Evolutionary conservation across 306 rosid species (phyloP), one percentile per base, ranked within the genome.

Genomic region (Pachyrhizus erosus): DNA sequence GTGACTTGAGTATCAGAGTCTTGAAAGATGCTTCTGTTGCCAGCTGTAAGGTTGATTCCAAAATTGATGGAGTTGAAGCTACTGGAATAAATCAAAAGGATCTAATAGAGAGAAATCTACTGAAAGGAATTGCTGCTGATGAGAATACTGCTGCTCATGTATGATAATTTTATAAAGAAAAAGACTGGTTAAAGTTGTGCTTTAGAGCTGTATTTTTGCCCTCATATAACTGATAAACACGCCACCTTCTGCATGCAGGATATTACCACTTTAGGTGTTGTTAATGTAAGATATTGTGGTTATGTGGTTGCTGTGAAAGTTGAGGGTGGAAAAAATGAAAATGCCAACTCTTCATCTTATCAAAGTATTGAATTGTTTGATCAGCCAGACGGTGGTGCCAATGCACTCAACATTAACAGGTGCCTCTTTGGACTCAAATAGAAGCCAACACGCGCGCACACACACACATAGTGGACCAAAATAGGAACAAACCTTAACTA

Each of bases 51-150:
- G 89, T 88, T 54, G 97, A 90, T 82, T 88, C 97, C 24, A 92
- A n/a, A 83, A 92, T 90, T 51, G 94, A 92, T 75, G 97, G 97
- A 72, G 75, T 88, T 82, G 88, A 79, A 81, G 91, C 91, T 42
- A 77, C 89, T 71, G 93, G 93, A 70, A 77, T 85, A 85, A 90
- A 85, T 72, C 65, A 61, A 78, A 87, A 80, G 71, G 85, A 85
- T 74, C 82, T 90, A 45, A 85, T 86, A 54, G 86, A 85, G 58
- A 75, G 94, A 60, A 92, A 92, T 84, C 88, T 92, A 42, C 76
- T 89, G 72, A 92, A 92, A 86, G 94, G 94, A 75, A 92, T 48
- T 15, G 15, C 54, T 15, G 54, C 54, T 1, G 54, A 48, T 15
- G 54, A 48, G 54, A 48, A 15, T 48, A 48, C 54, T 48, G 54